Evolutionary conservation across 1,284 basidiomycete genomes (phyloP), one percentile per base, ranked within the genome.

Genomic region (Melanopsichium pennsylvanicum): DNA sequence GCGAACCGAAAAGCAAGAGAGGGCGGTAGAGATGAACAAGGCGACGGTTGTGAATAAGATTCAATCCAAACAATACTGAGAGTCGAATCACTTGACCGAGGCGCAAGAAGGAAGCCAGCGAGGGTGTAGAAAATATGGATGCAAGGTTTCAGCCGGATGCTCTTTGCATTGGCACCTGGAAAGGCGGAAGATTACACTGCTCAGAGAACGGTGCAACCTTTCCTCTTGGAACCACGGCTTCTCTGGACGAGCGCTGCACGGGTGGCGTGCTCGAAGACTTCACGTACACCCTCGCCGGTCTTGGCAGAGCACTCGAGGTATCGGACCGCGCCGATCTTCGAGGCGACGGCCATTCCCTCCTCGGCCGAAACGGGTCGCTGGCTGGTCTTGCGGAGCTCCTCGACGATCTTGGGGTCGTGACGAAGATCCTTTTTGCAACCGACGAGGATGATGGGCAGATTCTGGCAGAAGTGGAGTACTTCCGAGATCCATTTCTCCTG

Each of bases 401-500:
- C 79, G 49, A 80, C 79, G 60, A 79, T 80, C 72, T 79, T 79
- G 47, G 77, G 78, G 64, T 80, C 79, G 40, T 76, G 79, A 47
- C 79, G 79, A 10, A 80, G 71, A 56, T 80, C 78, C 72, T 78
- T 93, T 86, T 95, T 95, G 86, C 91, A 93, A 7, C 90, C 92
- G 63, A 95, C 91, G 51, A 95, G 88, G 79, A 94, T 89, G 84
- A 93, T 88, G 50, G 92, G 92, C 35, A 93, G 84, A 59, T 88
- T 88, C 40, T 88, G 85, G 82, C 92, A 94, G 84, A 94, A 95
- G 83, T 95, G 92, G 83, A 90, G 87, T 41, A 95, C 92, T 81
- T 95, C 92, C 13, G 92, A 91, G 77, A 92, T 91, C 92, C 92
- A 95, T 90, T 94, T 95, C 84, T 94, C 92, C 84, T 94, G 90